Evolutionary conservation across 208 protist species (phyloP).

Genomic region (Trypanosoma congolense): DNA sequence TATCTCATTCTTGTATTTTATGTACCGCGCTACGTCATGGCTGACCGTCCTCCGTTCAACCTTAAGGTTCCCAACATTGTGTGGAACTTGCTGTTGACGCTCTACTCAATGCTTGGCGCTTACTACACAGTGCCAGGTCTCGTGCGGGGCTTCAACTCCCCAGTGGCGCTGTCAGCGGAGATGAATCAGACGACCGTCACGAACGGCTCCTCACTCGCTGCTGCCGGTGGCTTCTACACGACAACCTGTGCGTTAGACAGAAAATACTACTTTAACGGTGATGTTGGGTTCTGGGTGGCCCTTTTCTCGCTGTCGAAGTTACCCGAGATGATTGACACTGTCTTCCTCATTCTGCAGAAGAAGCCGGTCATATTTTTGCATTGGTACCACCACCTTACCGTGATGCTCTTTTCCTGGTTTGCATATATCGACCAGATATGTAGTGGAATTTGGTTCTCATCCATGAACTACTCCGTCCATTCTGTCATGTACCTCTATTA

Average conservation of each 20-base stretch:
- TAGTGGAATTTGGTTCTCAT: constrained; percentile 75
- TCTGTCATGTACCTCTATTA: constrained; percentile 95
- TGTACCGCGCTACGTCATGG: constrained; percentile 62
- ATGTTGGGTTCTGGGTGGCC: constrained; percentile 54
- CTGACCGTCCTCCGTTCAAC: constrained; percentile 44
- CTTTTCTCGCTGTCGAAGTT: constrained; percentile 84
- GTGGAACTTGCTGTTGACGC: constrained; percentile 80
- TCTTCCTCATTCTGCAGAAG: constrained; percentile 84
- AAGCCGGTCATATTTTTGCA: constrained; percentile 84
- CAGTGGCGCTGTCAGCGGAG: too few relatives aligned
- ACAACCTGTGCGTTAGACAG: constrained; percentile 50
- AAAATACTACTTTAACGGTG: constrained; percentile 46
- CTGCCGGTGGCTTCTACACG: constrained; percentile 35
- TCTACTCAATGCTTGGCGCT: constrained; percentile 68
- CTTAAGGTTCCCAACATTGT: constrained; percentile 38
- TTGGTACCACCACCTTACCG: constrained; percentile 93
- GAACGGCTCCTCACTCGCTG: background rate
- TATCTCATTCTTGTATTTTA: constrained; percentile 72
- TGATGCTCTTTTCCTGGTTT: constrained; percentile 91
- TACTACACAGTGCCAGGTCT: constrained; percentile 48
- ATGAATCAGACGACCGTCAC: constrained; percentile 23
- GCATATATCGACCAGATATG: constrained; percentile 40
- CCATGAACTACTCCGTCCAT: constrained; percentile 94
- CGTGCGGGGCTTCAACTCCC: constrained; percentile 15
- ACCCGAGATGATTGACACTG: constrained; percentile 82